Evolutionary conservation across 75 land plant genomes (phyloP).

Genomic region (Pseudotsuga menziesii): DNA sequence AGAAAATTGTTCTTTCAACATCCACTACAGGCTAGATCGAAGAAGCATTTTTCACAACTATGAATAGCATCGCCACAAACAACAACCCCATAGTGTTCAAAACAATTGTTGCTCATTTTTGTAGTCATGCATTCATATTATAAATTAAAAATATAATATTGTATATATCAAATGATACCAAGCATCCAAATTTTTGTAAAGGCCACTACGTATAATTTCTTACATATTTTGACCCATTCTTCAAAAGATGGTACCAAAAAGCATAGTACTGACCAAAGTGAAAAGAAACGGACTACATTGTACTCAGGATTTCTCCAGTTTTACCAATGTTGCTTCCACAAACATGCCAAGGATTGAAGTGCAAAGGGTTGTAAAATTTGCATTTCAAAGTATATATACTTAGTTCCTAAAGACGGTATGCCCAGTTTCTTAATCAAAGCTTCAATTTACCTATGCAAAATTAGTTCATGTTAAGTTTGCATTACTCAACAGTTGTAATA

Average conservation of each 20-base stretch:
- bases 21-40: too few species aligned
- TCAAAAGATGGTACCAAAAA: too few species aligned
- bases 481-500: too few species aligned
- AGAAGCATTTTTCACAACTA: too few species aligned
- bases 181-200: too few species aligned
- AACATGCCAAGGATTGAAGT: constrained; percentile 50
- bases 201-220: too few species aligned
- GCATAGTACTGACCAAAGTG: too few species aligned
- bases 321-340: constrained; percentile 66
- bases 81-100: neutral
- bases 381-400: constrained; percentile 63
- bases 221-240: too few species aligned
- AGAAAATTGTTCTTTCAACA: too few species aligned
- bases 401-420: constrained; percentile 46
- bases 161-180: too few species aligned
- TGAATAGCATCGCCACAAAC: neutral
- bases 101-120: neutral
- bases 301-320: constrained; percentile 83
- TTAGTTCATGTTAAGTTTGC: constrained; percentile 13
- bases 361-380: constrained; percentile 48
- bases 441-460: constrained; percentile 52
- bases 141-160: neutral
- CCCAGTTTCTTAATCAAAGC: constrained; percentile 53
- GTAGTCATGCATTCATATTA: too few species aligned
- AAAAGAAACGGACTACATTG: constrained; percentile 69